Evolutionary conservation across 805 yeast genomes (phyloP).

Genomic region (Candida rishiriensis): DNA sequence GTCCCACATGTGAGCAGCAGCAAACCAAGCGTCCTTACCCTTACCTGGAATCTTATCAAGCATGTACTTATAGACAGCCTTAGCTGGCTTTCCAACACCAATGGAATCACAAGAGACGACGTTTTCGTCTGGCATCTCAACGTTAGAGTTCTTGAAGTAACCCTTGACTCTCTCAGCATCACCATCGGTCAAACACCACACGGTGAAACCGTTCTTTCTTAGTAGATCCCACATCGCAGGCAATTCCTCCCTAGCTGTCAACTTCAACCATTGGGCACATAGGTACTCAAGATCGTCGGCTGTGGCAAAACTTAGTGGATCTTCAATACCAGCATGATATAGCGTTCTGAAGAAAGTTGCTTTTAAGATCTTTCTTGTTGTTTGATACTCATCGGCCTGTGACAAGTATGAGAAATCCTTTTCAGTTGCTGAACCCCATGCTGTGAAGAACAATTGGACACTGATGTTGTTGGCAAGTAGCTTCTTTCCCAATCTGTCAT

Average conservation of each 20-base stretch:
- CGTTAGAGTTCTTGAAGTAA: slow-evolving; percentile 22
- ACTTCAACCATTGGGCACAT: slow-evolving; percentile 21
- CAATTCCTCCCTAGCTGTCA: slow-evolving; percentile 26
- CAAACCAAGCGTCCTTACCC: slow-evolving; percentile 29
- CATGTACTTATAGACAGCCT: slow-evolving; percentile 25
- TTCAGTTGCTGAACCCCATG: slow-evolving; percentile 59
- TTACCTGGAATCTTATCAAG: slow-evolving; percentile 21
- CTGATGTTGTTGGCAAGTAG: slow-evolving; percentile 12
- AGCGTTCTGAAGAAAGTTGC: slow-evolving; percentile 26
- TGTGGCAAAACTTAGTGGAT: slow-evolving; percentile 24
- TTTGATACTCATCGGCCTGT: slow-evolving; percentile 23
- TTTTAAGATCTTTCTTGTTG: slow-evolving; percentile 22
- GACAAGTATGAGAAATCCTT: slow-evolving; percentile 56
- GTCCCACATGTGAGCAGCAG: slow-evolving; percentile 33
- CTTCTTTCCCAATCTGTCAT: slow-evolving; percentile 16
- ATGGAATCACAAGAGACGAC: slow-evolving; percentile 28
- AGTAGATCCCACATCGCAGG: slow-evolving; percentile 25
- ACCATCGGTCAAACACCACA: slow-evolving; percentile 30
- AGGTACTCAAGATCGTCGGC: slow-evolving; percentile 26
- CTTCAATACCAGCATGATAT: slow-evolving; percentile 24
- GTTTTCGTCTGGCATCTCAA: slow-evolving; percentile 26
- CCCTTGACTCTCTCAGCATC: slow-evolving; percentile 25
- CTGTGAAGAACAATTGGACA: slow-evolving; percentile 14
- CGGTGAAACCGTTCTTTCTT: slow-evolving; percentile 27
- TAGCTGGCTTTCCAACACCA: slow-evolving; percentile 28